A percentile compares a stretch with the other conserved stretches of the same genome.
These are phyloP conservation scores for Solanum virginianum DNA, from an alignment of 257 asterid genomes.

Conservation along the genomic window DNA sequence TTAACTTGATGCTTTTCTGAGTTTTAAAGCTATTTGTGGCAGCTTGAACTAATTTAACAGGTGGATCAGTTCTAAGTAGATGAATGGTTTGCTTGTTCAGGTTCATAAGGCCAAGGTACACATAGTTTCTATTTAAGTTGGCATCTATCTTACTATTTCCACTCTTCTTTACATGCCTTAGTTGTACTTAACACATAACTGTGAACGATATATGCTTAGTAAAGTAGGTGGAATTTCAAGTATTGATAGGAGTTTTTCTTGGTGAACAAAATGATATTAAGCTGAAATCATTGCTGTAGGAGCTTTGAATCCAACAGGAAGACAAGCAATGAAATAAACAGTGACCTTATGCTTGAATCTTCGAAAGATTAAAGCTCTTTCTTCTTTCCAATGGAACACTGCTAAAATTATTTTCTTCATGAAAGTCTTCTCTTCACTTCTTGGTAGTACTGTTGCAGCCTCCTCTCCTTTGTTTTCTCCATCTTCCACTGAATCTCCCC, in stretches of 20 bases:
- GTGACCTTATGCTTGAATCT: conserved; percentile 63
- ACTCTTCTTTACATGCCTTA: neutral
- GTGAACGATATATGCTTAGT: neutral
- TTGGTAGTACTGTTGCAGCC: neutral
- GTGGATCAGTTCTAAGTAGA: neutral
- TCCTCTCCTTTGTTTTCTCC: conserved; percentile 13
- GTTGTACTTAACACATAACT: neutral
- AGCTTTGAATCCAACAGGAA: conserved; percentile 43
- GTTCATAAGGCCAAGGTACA: neutral
- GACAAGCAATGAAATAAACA: conserved; percentile 48
- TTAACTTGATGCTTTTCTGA: neutral
- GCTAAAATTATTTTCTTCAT: conserved; percentile 44
- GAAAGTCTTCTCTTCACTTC: conserved; percentile 13
- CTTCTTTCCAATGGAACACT: conserved; percentile 62
- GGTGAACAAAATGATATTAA: conserved; percentile 4
- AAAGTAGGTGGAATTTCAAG: neutral
- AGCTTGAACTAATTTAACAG: neutral
- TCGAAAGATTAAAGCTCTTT: conserved; percentile 40
- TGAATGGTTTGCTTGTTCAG: neutral
- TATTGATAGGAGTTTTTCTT: neutral
- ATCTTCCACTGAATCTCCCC: conserved; percentile 23
- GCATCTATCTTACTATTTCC: neutral
- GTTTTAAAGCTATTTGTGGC: neutral
- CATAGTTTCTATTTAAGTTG: neutral
- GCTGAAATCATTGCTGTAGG: conserved; percentile 47